Evolutionary conservation across 495 filamentous ascomycete genomes (phyloP).

Genomic region (Patellaria atrata): DNA sequence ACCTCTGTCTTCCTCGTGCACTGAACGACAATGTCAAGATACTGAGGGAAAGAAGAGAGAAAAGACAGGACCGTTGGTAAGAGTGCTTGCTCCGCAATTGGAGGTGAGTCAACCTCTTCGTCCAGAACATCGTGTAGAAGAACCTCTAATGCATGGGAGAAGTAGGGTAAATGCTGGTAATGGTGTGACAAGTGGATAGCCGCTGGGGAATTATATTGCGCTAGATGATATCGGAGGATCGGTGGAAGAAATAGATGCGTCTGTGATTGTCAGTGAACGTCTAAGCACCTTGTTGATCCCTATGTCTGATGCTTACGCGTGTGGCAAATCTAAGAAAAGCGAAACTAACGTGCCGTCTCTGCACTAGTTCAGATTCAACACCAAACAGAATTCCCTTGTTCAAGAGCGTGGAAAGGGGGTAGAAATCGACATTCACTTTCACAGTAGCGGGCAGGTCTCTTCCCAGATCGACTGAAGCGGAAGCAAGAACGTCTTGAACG

Average conservation of each 20-base stretch:
- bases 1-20: conserved; percentile 97
- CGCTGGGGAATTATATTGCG: conserved; percentile 52
- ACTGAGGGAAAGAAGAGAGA: conserved; percentile 74
- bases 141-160: conserved; percentile 83
- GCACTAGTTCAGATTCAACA: conserved; percentile 80
- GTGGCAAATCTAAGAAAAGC: conserved; percentile 51
- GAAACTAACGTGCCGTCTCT: conserved; percentile 79
- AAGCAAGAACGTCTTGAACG: conserved; percentile 69
- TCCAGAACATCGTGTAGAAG: conserved; percentile 88
- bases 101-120: conserved; percentile 72
- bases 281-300: too few species aligned
- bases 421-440: conserved; percentile 66
- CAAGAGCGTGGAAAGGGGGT: conserved; percentile 74
- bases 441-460: conserved; percentile 50
- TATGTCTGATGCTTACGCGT: conserved; percentile 22
- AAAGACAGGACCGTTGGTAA: conserved; percentile 80
- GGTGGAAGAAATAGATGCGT: conserved; percentile 70
- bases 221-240: conserved; percentile 62
- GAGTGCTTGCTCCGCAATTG: conserved; percentile 43
- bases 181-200: conserved; percentile 66
- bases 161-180: conserved; percentile 76
- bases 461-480: conserved; percentile 42
- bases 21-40: conserved; percentile 90
- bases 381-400: conserved; percentile 80
- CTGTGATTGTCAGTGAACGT: conserved; percentile 16